Evolutionary conservation across 805 yeast genomes (phyloP).

Genomic region (Geotrichum ghanense): DNA sequence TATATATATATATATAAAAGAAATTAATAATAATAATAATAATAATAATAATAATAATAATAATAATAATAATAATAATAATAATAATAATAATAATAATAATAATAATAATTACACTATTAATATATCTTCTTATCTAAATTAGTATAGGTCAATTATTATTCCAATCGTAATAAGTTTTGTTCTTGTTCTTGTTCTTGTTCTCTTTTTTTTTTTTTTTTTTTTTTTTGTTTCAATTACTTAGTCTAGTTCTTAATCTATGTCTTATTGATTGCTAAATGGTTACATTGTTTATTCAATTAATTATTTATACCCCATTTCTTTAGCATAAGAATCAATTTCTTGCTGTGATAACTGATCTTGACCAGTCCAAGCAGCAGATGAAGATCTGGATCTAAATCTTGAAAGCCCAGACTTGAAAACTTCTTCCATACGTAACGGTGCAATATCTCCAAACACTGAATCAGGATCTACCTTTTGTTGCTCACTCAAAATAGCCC

Average conservation of each 20-base stretch:
- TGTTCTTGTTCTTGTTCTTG: background rate
- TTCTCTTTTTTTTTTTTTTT: background rate
- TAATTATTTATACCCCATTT: slow-evolving; percentile 32
- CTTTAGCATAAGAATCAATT: slow-evolving; percentile 34
- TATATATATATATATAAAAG: too few relatives aligned
- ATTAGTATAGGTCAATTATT: too few relatives aligned
- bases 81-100: too few relatives aligned
- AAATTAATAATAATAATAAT: too few relatives aligned
- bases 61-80: too few relatives aligned
- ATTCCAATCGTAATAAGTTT: too few relatives aligned
- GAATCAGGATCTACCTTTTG: slow-evolving; percentile 46
- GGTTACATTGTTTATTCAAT: background rate
- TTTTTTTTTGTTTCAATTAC: background rate
- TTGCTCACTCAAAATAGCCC: slow-evolving; percentile 37
- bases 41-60: too few relatives aligned
- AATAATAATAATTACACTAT: too few relatives aligned
- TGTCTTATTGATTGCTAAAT: background rate
- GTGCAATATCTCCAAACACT: slow-evolving; percentile 67
- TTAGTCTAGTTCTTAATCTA: background rate
- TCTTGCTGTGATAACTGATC: slow-evolving; percentile 38
- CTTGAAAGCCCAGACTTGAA: slow-evolving; percentile 39
- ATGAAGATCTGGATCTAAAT: slow-evolving; percentile 44
- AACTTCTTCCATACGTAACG: slow-evolving; percentile 56
- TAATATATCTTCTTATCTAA: too few relatives aligned
- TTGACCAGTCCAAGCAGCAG: slow-evolving; percentile 37